These are phyloP conservation scores for Tetradesmus lagerheimii DNA, from an alignment of 139 green algal genomes.

Conservation along the genomic window DNA sequence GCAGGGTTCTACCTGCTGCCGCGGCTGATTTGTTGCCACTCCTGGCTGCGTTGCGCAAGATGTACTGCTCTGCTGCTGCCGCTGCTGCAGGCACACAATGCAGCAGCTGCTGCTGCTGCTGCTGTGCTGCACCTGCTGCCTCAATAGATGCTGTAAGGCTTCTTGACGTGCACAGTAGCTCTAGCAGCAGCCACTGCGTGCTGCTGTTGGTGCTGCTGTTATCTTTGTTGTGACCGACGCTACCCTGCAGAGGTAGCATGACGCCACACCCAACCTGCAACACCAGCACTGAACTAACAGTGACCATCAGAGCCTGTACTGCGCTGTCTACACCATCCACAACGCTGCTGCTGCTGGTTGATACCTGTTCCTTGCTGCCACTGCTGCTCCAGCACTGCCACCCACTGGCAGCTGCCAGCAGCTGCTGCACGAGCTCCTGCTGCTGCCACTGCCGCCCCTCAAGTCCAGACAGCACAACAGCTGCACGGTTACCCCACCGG, in stretches of 20 bases:
- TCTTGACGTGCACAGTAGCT: conserved; percentile 21
- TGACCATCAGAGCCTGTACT: conserved; percentile 9
- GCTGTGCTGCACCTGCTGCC: conserved; percentile 22
- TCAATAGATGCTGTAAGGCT: not conserved
- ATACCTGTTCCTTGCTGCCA: no score
- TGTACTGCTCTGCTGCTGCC: not conserved
- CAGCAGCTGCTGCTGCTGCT: not conserved
- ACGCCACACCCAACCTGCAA: conserved; percentile 9
- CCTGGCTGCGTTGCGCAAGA: not conserved
- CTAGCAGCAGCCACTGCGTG: conserved; percentile 21
- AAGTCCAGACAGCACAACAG: conserved; percentile 13
- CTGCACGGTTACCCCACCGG: conserved; percentile 19
- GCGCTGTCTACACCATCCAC: not conserved
- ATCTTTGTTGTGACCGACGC: not conserved
- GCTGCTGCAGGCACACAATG: conserved; percentile 21
- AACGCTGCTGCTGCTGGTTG: conserved; percentile 10
- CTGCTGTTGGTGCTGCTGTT: not conserved
- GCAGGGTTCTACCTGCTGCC: not conserved
- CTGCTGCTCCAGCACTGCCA: conserved; percentile 30
- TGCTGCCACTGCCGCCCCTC: not conserved
- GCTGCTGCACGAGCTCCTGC: conserved; percentile 31
- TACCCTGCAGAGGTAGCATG: not conserved
- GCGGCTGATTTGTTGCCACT: conserved; percentile 19
- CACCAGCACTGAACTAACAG: conserved; percentile 1
- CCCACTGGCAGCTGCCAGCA: conserved; percentile 1